Conservation (phyloP, 75 land plant species). For the Chamaecyparis obtusa region DNA sequence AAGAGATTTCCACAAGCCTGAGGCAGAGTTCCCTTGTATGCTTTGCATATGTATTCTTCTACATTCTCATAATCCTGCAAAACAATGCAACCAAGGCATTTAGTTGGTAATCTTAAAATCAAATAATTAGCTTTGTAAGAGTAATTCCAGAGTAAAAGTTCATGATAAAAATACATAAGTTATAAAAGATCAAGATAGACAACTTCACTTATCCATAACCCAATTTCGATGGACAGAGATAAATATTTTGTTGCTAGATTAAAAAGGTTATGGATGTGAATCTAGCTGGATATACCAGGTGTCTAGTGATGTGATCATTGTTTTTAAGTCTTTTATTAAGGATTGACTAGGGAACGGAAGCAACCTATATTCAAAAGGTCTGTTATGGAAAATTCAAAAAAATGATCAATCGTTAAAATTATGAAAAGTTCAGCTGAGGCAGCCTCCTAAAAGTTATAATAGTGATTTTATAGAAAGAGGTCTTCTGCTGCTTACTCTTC, state of each 20-base stretch:
- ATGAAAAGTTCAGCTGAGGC: background rate
- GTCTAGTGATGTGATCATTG: no score
- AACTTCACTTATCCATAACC: background rate
- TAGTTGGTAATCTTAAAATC: background rate
- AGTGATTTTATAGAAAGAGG: no score
- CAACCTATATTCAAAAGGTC: background rate
- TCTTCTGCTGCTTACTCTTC: no score
- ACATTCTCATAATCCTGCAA: constrained; percentile 55
- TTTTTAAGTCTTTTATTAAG: no score
- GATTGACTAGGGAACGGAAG: background rate
- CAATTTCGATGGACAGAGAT: background rate
- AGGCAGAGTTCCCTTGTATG: constrained; percentile 41
- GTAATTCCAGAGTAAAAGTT: no score
- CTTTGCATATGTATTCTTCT: constrained; percentile 45
- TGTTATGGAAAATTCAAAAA: background rate
- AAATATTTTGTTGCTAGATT: background rate
- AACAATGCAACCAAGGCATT: background rate
- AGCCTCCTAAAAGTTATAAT: background rate
- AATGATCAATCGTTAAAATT: no score
- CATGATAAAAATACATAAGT: no score
- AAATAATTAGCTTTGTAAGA: no score
- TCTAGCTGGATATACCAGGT: background rate
- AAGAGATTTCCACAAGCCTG: constrained; percentile 20
- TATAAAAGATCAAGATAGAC: no score
- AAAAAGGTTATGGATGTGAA: no score